phyloP scores from a whole-genome alignment of 169 alveolate genomes.

The Plasmodium reichenowi region DNA sequence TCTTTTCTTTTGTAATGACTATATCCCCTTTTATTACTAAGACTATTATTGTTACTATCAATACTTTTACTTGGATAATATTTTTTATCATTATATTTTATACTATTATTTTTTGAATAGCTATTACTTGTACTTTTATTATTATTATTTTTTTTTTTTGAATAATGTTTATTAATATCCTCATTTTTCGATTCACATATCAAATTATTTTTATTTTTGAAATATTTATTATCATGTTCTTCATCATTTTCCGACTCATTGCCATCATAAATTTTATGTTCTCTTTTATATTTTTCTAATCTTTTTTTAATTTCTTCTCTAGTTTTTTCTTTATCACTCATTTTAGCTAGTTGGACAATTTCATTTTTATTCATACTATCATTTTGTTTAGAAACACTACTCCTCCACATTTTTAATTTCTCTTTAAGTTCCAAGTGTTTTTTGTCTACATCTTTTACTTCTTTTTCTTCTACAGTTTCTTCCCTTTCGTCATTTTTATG shows the following conservation, averaged over 20 bases:
- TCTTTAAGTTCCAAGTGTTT: conserved; percentile 59
- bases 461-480: conserved; percentile 7
- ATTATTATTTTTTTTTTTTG: not conserved
- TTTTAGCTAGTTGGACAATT: not conserved
- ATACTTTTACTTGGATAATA: too few species aligned
- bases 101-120: not conserved
- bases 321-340: conserved; percentile 21
- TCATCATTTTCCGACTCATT: conserved; percentile 1
- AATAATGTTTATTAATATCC: not conserved
- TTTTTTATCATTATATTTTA: not conserved
- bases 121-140: not conserved
- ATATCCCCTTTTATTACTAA: not conserved
- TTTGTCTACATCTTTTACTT: conserved; percentile 30
- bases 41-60: not conserved
- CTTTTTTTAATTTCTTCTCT: conserved; percentile 37
- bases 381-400: not conserved
- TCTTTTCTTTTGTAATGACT: not conserved
- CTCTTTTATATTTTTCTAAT: conserved; percentile 59
- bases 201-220: not conserved
- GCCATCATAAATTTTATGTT: conserved; percentile 22
- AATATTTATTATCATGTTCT: not conserved
- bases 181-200: not conserved
- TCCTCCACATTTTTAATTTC: conserved; percentile 32
- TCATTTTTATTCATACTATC: not conserved
- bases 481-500: not conserved